Conservation (phyloP, 768 basidiomycete genomes). For the Hygrophoropsis aurantiaca region DNA sequence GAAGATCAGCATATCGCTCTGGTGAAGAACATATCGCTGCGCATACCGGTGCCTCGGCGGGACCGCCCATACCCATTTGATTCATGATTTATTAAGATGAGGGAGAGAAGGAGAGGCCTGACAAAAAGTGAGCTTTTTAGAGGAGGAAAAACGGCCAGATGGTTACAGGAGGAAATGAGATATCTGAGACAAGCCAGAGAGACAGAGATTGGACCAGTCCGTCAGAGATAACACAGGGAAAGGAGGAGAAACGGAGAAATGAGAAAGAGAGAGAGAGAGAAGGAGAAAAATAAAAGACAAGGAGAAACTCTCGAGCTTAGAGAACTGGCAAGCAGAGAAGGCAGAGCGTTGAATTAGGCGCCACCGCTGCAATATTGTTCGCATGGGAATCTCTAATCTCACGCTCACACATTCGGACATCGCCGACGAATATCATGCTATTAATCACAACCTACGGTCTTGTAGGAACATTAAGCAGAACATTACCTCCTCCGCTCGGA, state of each 20-base stretch:
- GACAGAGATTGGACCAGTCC: conserved; percentile 51
- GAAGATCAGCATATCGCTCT: conserved; percentile 5
- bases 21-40: neutral
- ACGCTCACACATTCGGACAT: conserved; percentile 12
- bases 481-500: conserved; percentile 75
- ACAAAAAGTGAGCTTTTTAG: neutral
- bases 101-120: conserved; percentile 18
- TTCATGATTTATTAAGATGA: conserved; percentile 62
- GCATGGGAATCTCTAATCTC: conserved; percentile 18
- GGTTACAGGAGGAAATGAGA: conserved; percentile 36
- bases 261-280: conserved; percentile 34
- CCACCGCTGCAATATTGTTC: conserved; percentile 19
- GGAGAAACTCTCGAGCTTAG: conserved; percentile 16
- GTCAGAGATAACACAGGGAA: conserved; percentile 39
- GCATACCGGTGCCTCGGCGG: conserved; percentile 79
- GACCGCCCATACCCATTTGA: conserved; percentile 65
- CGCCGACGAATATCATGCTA: conserved; percentile 7
- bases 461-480: conserved; percentile 80
- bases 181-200: conserved; percentile 37
- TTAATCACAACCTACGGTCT: conserved; percentile 19
- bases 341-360: conserved; percentile 18
- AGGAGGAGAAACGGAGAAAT: conserved; percentile 31
- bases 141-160: conserved; percentile 21
- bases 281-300: conserved; percentile 33
- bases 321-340: conserved; percentile 30